phyloP scores from a whole-genome alignment of 2,329 filamentous ascomycete species.

The Colletotrichum melonis region DNA sequence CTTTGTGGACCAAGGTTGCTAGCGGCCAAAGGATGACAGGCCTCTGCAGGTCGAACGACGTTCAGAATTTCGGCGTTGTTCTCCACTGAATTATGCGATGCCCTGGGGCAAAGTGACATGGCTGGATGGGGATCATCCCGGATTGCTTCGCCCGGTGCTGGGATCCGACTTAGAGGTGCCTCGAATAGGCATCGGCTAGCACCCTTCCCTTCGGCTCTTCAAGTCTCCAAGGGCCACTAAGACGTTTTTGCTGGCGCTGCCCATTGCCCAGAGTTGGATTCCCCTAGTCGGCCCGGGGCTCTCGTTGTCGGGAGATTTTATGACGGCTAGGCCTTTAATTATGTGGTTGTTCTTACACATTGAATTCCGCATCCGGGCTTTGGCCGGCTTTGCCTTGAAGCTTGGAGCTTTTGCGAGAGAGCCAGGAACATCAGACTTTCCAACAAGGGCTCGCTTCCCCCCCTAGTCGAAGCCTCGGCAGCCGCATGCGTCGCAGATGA shows the following conservation, averaged over 20 bases:
- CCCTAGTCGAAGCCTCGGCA: slow-evolving; percentile 14
- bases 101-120: not conserved
- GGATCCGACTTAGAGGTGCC: not conserved
- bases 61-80: slow-evolving; percentile 5
- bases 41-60: slow-evolving; percentile 6
- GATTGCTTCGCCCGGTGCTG: not conserved
- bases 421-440: not conserved
- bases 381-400: not conserved
- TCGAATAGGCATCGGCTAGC: slow-evolving; percentile 1
- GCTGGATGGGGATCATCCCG: slow-evolving; percentile 17
- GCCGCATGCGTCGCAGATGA: not conserved
- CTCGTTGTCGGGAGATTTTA: not conserved
- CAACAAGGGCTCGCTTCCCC: not conserved
- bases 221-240: slow-evolving; percentile 7
- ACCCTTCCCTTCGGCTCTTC: not conserved
- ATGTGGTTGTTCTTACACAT: slow-evolving; percentile 1
- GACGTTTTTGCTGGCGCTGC: not conserved
- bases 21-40: slow-evolving; percentile 4
- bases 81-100: slow-evolving; percentile 12
- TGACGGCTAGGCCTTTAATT: not conserved
- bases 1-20: slow-evolving; percentile 21
- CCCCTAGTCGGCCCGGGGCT: not conserved
- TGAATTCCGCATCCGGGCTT: slow-evolving; percentile 12
- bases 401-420: not conserved
- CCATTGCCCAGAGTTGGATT: not conserved